phyloP scores from a whole-genome alignment of 2,329 filamentous ascomycete species.

The Fusarium sp. region DNA sequence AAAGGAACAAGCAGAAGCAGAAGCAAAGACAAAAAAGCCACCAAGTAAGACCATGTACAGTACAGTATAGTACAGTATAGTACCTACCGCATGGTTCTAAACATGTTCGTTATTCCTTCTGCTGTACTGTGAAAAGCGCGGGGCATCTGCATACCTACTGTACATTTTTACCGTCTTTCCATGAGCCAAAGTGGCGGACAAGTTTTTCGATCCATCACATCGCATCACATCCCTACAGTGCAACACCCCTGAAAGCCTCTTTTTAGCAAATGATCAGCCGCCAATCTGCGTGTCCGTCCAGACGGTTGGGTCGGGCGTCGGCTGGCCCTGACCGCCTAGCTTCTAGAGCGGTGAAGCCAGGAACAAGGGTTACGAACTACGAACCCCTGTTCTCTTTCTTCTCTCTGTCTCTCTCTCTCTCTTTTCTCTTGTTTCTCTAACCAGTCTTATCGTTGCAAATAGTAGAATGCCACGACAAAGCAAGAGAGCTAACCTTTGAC shows the following conservation, averaged over 20 bases:
- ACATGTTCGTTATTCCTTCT: slow-evolving; percentile 25
- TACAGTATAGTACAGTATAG: neutral
- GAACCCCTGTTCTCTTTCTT: neutral
- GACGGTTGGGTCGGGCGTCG: slow-evolving; percentile 34
- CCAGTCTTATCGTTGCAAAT: slow-evolving; percentile 10
- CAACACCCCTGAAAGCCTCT: slow-evolving; percentile 18
- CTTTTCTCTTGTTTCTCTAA: neutral
- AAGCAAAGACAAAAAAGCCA: slow-evolving; percentile 29
- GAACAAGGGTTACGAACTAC: slow-evolving; percentile 20
- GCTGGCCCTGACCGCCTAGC: slow-evolving; percentile 30
- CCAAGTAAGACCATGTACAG: neutral
- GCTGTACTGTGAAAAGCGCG: slow-evolving; percentile 13
- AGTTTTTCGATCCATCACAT: slow-evolving; percentile 30
- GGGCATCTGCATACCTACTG: no score
- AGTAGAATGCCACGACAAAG: slow-evolving; percentile 21
- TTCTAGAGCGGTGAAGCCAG: slow-evolving; percentile 35
- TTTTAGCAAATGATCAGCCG: slow-evolving; percentile 38
- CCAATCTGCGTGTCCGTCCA: slow-evolving; percentile 35
- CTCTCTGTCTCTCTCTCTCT: neutral
- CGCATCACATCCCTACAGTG: slow-evolving; percentile 11
- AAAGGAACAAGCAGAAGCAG: slow-evolving; percentile 12
- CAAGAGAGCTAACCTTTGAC: neutral
- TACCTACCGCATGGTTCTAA: slow-evolving; percentile 1
- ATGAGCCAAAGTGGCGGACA: slow-evolving; percentile 32
- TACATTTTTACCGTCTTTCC: slow-evolving; percentile 36